Evolutionary conservation across 78 protist genomes (phyloP).

Genomic region (Isochrysis galbana): DNA sequence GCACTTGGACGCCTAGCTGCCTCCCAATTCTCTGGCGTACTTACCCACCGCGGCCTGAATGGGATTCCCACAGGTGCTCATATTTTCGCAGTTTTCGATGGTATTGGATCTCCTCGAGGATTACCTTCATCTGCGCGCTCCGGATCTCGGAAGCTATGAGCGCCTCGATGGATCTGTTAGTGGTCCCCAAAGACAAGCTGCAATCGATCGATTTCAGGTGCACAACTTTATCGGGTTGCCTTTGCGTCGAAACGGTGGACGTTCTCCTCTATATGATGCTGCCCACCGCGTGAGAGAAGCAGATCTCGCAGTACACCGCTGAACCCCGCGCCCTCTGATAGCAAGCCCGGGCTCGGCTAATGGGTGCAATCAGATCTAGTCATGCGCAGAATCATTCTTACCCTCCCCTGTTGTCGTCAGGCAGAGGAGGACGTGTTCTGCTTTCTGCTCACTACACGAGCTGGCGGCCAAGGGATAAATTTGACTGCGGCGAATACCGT

Average conservation of each 20-base stretch:
- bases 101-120: conserved; percentile 66
- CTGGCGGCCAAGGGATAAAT: conserved; percentile 98
- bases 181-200: neutral
- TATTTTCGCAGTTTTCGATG: conserved; percentile 1
- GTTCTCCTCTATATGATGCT: no score
- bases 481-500: conserved; percentile 95
- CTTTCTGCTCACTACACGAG: conserved; percentile 83
- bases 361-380: no score
- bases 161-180: conserved; percentile 62
- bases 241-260: no score
- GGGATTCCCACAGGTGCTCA: conserved; percentile 5
- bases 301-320: no score
- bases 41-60: neutral
- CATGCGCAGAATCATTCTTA: no score
- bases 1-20: no score
- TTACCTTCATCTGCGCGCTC: conserved; percentile 10
- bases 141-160: neutral
- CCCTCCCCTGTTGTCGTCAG: no score
- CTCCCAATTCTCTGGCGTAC: no score
- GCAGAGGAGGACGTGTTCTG: conserved; percentile 21
- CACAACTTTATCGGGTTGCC: no score
- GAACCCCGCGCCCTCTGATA: no score
- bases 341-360: no score
- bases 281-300: no score
- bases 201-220: conserved; percentile 45